Conservation (phyloP, 768 basidiomycete genomes). For the Auriscalpium vulgare region DNA sequence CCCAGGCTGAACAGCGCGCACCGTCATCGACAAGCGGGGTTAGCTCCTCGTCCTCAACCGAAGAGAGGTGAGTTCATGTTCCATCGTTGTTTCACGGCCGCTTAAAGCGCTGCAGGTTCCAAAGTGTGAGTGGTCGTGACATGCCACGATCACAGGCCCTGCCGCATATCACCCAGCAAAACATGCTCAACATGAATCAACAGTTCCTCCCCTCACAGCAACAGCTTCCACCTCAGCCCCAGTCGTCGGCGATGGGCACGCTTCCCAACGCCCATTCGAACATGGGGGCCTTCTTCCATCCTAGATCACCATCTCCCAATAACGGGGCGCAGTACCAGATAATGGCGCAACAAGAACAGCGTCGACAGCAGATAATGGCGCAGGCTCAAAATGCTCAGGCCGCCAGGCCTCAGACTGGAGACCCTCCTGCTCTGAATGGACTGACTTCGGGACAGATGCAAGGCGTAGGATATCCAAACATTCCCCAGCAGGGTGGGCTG, state of each 20-base stretch:
- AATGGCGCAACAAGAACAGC: neutral
- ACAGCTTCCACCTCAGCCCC: conserved; percentile 31
- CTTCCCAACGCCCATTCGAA: conserved; percentile 13
- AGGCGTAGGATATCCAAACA: conserved; percentile 33
- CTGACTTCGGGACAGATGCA: conserved; percentile 29
- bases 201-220: conserved; percentile 31
- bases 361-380: conserved; percentile 21
- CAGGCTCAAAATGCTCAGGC: conserved; percentile 27
- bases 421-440: conserved; percentile 28
- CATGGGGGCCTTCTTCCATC: neutral
- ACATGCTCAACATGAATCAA: conserved; percentile 28
- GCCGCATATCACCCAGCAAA: conserved; percentile 27
- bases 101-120: too few relatives aligned
- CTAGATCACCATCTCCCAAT: conserved; percentile 12
- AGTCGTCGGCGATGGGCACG: conserved; percentile 30
- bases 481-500: conserved; percentile 35
- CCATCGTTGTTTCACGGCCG: too few relatives aligned
- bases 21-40: too few relatives aligned
- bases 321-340: conserved; percentile 2
- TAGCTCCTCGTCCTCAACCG: too few relatives aligned
- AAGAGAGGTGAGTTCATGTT: too few relatives aligned
- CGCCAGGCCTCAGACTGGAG: conserved; percentile 21
- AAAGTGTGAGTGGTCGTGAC: conserved; percentile 46
- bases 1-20: too few relatives aligned
- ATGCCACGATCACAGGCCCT: conserved; percentile 40